These are phyloP conservation scores for Herpetomonas tarakana DNA, from an alignment of 208 protist species.

Conservation along the genomic window DNA sequence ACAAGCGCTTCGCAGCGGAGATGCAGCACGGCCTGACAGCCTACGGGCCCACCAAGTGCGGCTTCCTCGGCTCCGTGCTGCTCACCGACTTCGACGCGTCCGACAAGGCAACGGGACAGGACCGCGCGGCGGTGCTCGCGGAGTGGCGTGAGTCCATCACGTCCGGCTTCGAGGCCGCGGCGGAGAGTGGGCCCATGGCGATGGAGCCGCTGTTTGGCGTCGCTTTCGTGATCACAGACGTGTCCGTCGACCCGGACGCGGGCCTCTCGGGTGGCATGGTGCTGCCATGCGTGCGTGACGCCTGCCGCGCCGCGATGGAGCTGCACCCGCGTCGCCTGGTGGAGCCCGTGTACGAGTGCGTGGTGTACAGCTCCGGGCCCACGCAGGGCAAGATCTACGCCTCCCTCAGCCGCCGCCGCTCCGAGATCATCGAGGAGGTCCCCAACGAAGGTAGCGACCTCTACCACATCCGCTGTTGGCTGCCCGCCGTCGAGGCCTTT, in stretches of 20 bases:
- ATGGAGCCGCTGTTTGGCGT: constrained; percentile 97
- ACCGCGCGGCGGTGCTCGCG: constrained; percentile 32
- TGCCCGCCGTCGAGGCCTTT: constrained; percentile 98
- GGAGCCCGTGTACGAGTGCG: constrained; percentile 97
- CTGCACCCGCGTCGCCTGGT: constrained; percentile 90
- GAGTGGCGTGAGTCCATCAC: constrained; percentile 85
- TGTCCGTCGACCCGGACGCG: constrained; percentile 36
- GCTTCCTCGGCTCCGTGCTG: constrained; percentile 73
- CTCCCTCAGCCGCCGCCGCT: constrained; percentile 82
- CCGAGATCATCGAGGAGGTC: constrained; percentile 95
- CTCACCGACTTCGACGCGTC: constrained; percentile 62
- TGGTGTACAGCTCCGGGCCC: constrained; percentile 91
- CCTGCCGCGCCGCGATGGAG: constrained; percentile 93
- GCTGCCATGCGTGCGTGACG: constrained; percentile 92
- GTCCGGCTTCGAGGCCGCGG: constrained; percentile 95
- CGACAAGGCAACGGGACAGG: constrained; percentile 10
- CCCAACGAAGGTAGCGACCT: constrained; percentile 95
- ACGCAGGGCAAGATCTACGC: constrained; percentile 89
- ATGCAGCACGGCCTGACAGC: constrained; percentile 53
- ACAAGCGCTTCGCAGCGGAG: constrained; percentile 59
- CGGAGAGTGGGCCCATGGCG: constrained; percentile 95
- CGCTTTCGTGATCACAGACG: constrained; percentile 76
- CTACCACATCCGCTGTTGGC: constrained; percentile 93
- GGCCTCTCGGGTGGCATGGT: constrained; percentile 89
- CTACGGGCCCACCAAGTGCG: constrained; percentile 55